Evolutionary conservation across 768 basidiomycete genomes (phyloP).

Genomic region (Lenzites betulinus): DNA sequence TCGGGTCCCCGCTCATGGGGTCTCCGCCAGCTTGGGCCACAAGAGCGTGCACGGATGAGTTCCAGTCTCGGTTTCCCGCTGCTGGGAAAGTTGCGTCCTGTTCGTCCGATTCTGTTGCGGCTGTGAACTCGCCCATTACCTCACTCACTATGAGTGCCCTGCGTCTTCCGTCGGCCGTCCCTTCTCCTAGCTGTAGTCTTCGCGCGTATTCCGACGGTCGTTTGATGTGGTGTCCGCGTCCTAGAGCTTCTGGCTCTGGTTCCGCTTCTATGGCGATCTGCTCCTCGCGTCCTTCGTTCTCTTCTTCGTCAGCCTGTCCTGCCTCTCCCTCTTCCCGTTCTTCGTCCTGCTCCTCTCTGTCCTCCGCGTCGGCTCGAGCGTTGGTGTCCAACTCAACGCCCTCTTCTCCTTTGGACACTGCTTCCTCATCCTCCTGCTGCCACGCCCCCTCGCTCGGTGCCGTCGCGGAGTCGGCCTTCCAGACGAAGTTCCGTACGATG

Average conservation of each 20-base stretch:
- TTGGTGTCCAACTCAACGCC: no score
- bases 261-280: no score
- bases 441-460: no score
- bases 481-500: conserved; percentile 9
- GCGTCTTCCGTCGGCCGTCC: background rate
- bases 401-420: no score
- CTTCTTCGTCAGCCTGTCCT: background rate
- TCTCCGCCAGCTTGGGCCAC: no score
- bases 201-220: background rate
- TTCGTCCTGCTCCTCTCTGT: no score
- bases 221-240: background rate
- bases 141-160: background rate
- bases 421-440: background rate
- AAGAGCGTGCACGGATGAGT: background rate
- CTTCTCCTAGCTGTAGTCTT: background rate
- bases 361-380: no score
- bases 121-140: background rate
- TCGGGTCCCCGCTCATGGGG: background rate
- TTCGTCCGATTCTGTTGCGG: background rate
- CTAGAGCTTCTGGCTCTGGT: no score
- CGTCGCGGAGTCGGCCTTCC: no score
- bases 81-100: background rate
- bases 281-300: background rate
- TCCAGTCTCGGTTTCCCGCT: background rate
- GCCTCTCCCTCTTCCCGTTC: no score